phyloP scores from a whole-genome alignment of 257 asterid genomes.

The Coffea canephora region DNA sequence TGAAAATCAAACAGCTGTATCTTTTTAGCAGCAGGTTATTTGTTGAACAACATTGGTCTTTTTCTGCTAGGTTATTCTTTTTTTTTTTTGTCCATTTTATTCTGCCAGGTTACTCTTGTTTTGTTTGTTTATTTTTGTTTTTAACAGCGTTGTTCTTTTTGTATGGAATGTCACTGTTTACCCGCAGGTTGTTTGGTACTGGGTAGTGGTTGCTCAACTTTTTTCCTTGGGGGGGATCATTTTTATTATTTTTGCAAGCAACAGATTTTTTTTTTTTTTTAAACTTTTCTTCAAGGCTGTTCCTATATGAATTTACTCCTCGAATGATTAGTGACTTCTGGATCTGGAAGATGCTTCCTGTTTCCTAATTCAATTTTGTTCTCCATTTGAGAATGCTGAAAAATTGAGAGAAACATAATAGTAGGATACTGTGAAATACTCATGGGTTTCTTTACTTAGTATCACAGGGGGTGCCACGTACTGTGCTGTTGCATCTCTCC shows the following conservation, averaged over 20 bases:
- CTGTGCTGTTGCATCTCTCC: constrained; percentile 96
- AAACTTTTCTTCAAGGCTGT: not conserved
- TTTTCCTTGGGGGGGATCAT: too few species aligned
- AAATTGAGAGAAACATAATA: not conserved
- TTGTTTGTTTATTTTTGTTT: too few species aligned
- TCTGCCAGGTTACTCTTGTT: too few species aligned
- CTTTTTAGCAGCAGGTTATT: too few species aligned
- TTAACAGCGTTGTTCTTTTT: too few species aligned
- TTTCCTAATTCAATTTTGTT: not conserved
- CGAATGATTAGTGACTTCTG: not conserved
- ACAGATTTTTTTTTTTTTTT: not conserved
- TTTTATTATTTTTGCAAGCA: not conserved
- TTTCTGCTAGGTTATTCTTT: too few species aligned
- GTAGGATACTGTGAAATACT: constrained; percentile 28
- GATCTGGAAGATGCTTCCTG: not conserved
- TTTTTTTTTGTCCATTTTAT: too few species aligned
- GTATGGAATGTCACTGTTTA: too few species aligned
- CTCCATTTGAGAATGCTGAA: not conserved
- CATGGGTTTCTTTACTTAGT: constrained; percentile 61
- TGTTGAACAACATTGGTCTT: too few species aligned
- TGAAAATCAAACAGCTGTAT: not conserved
- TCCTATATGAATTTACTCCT: not conserved
- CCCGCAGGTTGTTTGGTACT: not conserved
- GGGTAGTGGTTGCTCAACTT: not conserved
- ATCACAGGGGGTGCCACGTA: constrained; percentile 98